Percentiles rank a stretch among this genome's conserved stretches.
phyloP scores from a whole-genome alignment of 768 basidiomycete genomes.

The Saitozyma sp. region DNA sequence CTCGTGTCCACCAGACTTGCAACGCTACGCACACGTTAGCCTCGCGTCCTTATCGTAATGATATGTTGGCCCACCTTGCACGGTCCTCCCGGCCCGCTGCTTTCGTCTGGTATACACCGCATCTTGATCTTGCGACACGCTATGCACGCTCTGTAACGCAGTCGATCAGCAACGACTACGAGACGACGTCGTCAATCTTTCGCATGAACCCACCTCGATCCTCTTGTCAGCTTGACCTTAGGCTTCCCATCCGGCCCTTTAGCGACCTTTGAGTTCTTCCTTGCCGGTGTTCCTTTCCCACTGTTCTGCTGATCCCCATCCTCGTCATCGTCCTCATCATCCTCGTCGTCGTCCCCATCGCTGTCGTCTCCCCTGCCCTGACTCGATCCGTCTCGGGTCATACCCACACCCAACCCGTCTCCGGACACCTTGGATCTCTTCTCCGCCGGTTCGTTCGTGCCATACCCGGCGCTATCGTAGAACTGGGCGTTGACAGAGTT shows the following conservation, averaged over 20 bases:
- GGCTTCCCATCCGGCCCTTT: slow-evolving; percentile 25
- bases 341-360: slow-evolving; percentile 28
- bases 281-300: slow-evolving; percentile 12
- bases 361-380: slow-evolving; percentile 13
- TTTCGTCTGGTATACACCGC: slow-evolving; percentile 50
- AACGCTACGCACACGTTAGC: slow-evolving; percentile 27
- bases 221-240: slow-evolving; percentile 50
- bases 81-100: slow-evolving; percentile 34
- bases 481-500: slow-evolving; percentile 13
- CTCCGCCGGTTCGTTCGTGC: background rate
- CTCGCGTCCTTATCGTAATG: background rate
- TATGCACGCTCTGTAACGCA: slow-evolving; percentile 29
- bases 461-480: slow-evolving; percentile 9
- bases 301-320: slow-evolving; percentile 43
- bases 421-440: background rate
- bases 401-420: background rate
- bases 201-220: slow-evolving; percentile 40
- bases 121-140: slow-evolving; percentile 50
- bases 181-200: too few relatives aligned
- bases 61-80: slow-evolving; percentile 37
- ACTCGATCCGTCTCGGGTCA: too few relatives aligned
- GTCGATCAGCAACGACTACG: background rate
- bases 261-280: slow-evolving; percentile 22
- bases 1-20: slow-evolving; percentile 60
- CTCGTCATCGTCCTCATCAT: slow-evolving; percentile 37